Evolutionary conservation across 2,329 filamentous ascomycete genomes (phyloP), one percentile per base, ranked within the genome.

Genomic region (Proliferodiscus dingleyae): DNA sequence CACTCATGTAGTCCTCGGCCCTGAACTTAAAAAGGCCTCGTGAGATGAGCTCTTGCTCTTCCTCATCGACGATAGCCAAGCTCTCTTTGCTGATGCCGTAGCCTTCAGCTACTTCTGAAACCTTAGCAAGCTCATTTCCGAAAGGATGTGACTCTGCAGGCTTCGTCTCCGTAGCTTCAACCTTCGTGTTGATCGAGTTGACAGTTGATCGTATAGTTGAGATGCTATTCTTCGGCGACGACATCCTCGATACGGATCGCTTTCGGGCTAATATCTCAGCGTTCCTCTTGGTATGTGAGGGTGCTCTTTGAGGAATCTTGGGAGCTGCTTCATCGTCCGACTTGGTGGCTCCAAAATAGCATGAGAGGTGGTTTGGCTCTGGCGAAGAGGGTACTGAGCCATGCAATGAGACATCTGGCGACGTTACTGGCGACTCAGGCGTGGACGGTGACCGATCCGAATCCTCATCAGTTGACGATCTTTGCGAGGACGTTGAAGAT

Each of bases 81-180:
- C 55, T 68, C 29, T 80, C 74, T 52, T 77, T 75, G 38, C 48
- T 53, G 23, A 81, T 74, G 33, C 81, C 81, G 57, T 89, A 91
- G 66, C 96, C 90, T 68, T 97, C 93, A 0, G 85, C 91, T 13
- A 96, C 78, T 67, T 97, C 93, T 43, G 89, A 89, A 19, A 97
- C 87, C 67, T 97, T 86, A 46, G 88, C 89, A 43, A 97, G 73
- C 67, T 98, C 93, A 41, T 85, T 83, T 43, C 88, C 88, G 60
- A 97, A 97, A 0, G 91, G 91, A 64, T 93, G 80, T 64, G 68
- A 49, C 71, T 71, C 45, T 68, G 66, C 29, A 6, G 24, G 24
- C 11, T 26, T 19, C 3, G 6, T 21, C 71, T 71, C 45, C 68
- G 66, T 29, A 51, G 46, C 53, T 60, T 54, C 52, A 5, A 49